Conservation (phyloP, 305 asterid genomes). For the Rubia tinctorum region DNA sequence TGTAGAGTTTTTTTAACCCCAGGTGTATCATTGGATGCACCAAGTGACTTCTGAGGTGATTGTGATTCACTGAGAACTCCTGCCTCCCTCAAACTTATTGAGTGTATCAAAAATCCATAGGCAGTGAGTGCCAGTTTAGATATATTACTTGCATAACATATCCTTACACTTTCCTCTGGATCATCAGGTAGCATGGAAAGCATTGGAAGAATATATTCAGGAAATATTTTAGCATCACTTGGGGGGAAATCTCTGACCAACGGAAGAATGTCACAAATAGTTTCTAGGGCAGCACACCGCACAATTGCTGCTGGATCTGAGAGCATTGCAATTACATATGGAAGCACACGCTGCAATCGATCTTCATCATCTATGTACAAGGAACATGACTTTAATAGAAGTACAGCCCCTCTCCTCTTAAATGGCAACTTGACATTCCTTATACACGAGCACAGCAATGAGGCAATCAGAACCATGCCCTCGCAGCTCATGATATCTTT, state of each 20-base stretch:
- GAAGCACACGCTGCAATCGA: conserved; percentile 95
- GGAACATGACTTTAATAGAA: conserved; percentile 90
- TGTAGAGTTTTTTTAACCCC: conserved; percentile 49
- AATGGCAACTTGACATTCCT: conserved; percentile 95
- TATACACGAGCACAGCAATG: conserved; percentile 95
- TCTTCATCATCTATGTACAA: conserved; percentile 93
- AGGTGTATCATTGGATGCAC: conserved; percentile 41
- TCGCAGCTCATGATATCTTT: conserved; percentile 86
- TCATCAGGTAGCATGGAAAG: conserved; percentile 99
- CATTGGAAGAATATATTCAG: conserved; percentile 99
- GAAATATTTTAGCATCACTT: conserved; percentile 99
- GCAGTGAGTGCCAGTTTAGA: conserved; percentile 95
- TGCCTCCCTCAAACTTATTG: conserved; percentile 95
- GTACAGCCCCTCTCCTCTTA: conserved; percentile 91
- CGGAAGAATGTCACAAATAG: conserved; percentile 96
- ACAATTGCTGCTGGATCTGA: conserved; percentile 98
- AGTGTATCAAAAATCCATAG: conserved; percentile 94
- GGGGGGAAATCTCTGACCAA: conserved; percentile 97
- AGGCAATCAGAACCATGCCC: conserved; percentile 98
- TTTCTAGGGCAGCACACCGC: conserved; percentile 97
- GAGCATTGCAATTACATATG: conserved; percentile 90
- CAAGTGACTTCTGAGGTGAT: conserved; percentile 50
- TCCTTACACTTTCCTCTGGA: conserved; percentile 99
- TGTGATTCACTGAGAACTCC: conserved; percentile 91
- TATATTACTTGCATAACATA: conserved; percentile 92